Evolutionary conservation across 257 asterid genomes (phyloP).

Genomic region (Thymus quinquecostatus): DNA sequence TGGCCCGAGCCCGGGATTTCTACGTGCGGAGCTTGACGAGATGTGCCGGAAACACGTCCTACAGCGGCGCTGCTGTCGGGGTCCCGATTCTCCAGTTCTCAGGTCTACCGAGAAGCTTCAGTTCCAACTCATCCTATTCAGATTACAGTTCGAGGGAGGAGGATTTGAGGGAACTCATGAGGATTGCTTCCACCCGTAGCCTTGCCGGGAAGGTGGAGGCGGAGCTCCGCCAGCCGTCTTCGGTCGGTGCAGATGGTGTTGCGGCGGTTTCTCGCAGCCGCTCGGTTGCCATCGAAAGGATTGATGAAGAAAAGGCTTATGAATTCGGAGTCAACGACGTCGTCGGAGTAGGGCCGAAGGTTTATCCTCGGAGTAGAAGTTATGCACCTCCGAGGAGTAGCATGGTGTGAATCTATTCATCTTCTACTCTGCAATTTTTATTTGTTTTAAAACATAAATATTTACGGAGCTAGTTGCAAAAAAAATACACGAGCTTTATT

Average conservation of each 20-base stretch:
- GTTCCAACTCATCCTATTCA: constrained; percentile 38
- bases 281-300: constrained; percentile 51
- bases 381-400: no score
- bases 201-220: constrained; percentile 30
- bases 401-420: no score
- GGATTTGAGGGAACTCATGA: constrained; percentile 50
- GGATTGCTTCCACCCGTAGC: constrained; percentile 47
- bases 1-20: constrained; percentile 53
- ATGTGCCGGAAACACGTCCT: constrained; percentile 46
- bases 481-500: no score
- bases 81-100: constrained; percentile 36
- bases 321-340: no score
- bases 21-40: constrained; percentile 43
- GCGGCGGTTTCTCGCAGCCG: constrained; percentile 45
- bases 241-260: constrained; percentile 1
- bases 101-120: constrained; percentile 43
- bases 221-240: constrained; percentile 24
- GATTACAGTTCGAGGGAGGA: constrained; percentile 33
- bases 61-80: constrained; percentile 38
- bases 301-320: constrained; percentile 62
- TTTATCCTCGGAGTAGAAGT: no score
- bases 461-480: no score
- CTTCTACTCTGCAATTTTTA: no score
- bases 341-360: constrained; percentile 31
- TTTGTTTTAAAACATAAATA: no score